Base-by-base conservation (phyloP, 495 filamentous ascomycete genomes). In the Podospora comata region DNA sequence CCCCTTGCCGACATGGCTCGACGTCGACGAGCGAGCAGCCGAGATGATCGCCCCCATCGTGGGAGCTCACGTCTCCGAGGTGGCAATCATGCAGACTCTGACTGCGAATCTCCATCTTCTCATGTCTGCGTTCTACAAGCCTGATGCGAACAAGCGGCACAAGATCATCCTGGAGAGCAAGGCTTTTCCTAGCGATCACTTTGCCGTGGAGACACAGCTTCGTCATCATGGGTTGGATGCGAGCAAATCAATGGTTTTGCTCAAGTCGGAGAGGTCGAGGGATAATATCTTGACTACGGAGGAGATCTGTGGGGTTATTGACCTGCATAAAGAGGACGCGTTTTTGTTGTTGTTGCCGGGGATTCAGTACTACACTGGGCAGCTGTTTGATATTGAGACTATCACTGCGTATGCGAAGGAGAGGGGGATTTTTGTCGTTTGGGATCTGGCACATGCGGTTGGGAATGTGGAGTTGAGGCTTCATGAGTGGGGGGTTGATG, bases 181-280 rank as follows among this genome's bases (percentile, higher is more conserved):
- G 77, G 93, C 95, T 0, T 99, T 99, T 75, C 95, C 95, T 11
- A 93, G 90, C 77, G 95, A 99, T 81, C 92, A 97, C 74, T 97
- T 93, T 77, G 94, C 91, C 34, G 87, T 96, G 13, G 88, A 95
- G 78, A 93, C 91, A 54, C 94, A 97, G 77, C 90, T 97, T 67
- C 83, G 81, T 55, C 90, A 93, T 77, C 93, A 97, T 76, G 84
- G 85, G 60, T 84, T 94, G 16, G 77, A 86, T 53, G 88, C 91
- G 0, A 74, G 85, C 32, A 85, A 86, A 26, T 87, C 91, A 59
- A 92, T 97, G 86, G 83, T 97, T 15, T 81, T 88, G 27, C 90
- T 97, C 62, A 84, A 89, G 70, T 91, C 93, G 0, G 75, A 76
- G 7, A 76, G 72, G 57, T 79, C 86, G 27, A 69, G 79, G 7